Percentiles rank a stretch among this genome's conserved stretches.
phyloP scores from a whole-genome alignment of 306 rosid species.

The Oxytropis ochrocephala region DNA sequence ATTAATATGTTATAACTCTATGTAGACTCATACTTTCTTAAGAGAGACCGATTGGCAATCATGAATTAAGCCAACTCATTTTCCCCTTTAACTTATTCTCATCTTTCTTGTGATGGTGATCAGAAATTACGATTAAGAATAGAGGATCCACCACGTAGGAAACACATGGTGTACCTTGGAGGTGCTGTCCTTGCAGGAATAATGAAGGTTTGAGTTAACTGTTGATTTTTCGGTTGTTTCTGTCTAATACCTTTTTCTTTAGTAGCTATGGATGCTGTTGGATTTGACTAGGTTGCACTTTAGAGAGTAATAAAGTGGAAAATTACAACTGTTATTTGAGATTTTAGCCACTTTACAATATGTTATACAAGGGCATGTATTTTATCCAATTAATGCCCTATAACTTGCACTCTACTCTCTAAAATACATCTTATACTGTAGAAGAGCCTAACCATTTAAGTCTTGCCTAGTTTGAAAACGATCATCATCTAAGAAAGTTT shows the following conservation, averaged over 20 bases:
- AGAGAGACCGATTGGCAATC: neutral
- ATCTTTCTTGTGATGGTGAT: slow-evolving; percentile 13
- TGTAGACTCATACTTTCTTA: neutral
- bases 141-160: slow-evolving; percentile 97
- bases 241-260: neutral
- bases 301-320: neutral
- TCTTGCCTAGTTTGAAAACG: neutral
- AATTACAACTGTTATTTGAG: neutral
- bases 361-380: neutral
- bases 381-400: neutral
- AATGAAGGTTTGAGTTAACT: slow-evolving; percentile 65
- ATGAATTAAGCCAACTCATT: neutral
- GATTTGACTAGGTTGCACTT: neutral
- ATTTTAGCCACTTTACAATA: neutral
- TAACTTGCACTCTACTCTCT: neutral
- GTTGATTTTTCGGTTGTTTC: neutral
- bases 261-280: slow-evolving; percentile 2
- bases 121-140: slow-evolving; percentile 90
- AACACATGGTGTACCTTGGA: slow-evolving; percentile 99
- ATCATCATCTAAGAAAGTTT: slow-evolving; percentile 19
- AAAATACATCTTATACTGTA: neutral
- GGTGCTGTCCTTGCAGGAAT: slow-evolving; percentile 99
- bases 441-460: neutral
- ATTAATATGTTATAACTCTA: neutral
- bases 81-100: neutral